Evolutionary conservation across 2,329 filamentous ascomycete genomes (phyloP).

Genomic region (Alternaria brassicicola): DNA sequence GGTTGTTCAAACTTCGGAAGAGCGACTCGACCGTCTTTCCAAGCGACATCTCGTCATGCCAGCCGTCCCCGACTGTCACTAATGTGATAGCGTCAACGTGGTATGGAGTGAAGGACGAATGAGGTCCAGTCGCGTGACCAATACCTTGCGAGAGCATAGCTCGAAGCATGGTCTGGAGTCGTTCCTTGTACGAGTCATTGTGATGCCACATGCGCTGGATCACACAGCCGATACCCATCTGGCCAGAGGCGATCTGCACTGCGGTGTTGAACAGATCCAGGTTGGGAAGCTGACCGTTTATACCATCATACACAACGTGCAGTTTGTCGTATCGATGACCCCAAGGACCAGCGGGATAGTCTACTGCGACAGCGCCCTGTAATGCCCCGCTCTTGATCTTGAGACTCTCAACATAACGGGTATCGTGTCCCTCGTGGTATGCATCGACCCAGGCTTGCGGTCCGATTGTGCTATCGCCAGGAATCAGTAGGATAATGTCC

Average conservation of each 20-base stretch:
- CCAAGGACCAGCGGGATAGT: slow-evolving; percentile 74
- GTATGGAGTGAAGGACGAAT: slow-evolving; percentile 96
- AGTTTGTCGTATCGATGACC: slow-evolving; percentile 84
- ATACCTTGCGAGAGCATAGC: slow-evolving; percentile 93
- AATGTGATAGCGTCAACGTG: slow-evolving; percentile 96
- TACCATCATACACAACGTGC: slow-evolving; percentile 91
- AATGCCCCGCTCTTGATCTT: slow-evolving; percentile 91
- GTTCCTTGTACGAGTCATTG: slow-evolving; percentile 76
- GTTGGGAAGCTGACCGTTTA: slow-evolving; percentile 95
- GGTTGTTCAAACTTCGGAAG: slow-evolving; percentile 92
- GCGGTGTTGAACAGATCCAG: slow-evolving; percentile 95
- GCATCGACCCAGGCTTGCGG: slow-evolving; percentile 98
- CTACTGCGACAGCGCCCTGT: slow-evolving; percentile 90
- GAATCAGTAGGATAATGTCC: slow-evolving; percentile 91
- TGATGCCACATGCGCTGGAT: slow-evolving; percentile 87
- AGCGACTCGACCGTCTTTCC: slow-evolving; percentile 88
- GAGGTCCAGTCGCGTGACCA: slow-evolving; percentile 85
- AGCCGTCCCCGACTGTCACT: slow-evolving; percentile 86
- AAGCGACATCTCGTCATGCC: slow-evolving; percentile 97
- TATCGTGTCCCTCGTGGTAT: slow-evolving; percentile 88
- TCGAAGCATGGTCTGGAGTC: slow-evolving; percentile 84
- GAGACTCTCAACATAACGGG: slow-evolving; percentile 72
- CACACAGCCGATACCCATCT: slow-evolving; percentile 86
- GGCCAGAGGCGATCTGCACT: slow-evolving; percentile 81
- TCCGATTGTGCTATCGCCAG: slow-evolving; percentile 86